These are phyloP conservation scores for Ceratocystiopsis minuta DNA, from an alignment of 2,329 filamentous ascomycete genomes.

Conservation along the genomic window DNA sequence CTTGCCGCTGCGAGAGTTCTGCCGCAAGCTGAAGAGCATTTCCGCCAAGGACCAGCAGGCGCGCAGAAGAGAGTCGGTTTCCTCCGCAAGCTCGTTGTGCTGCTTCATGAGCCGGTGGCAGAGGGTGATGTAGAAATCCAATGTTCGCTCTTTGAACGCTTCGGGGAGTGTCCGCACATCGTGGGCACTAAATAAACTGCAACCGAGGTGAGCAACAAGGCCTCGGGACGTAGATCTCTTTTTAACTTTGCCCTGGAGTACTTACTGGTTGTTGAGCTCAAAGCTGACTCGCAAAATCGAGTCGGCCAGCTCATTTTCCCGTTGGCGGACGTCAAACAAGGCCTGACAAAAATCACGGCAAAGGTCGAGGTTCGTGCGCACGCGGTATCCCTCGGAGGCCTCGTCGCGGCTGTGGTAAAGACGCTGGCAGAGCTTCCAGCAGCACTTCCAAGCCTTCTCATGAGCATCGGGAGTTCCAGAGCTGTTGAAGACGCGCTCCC, in stretches of 20 bases:
- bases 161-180: conserved; percentile 63
- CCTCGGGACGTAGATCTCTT: too few relatives aligned
- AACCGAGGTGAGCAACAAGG: neutral
- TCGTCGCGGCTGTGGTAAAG: conserved; percentile 70
- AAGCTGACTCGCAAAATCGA: conserved; percentile 84
- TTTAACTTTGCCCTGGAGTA: too few relatives aligned
- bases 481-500: conserved; percentile 59
- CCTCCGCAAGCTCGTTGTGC: conserved; percentile 55
- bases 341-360: conserved; percentile 87
- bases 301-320: conserved; percentile 62
- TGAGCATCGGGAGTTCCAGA: conserved; percentile 59
- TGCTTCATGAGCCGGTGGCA: conserved; percentile 97
- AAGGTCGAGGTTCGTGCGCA: conserved; percentile 62
- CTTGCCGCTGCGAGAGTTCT: conserved; percentile 58
- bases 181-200: conserved; percentile 70
- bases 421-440: conserved; percentile 82
- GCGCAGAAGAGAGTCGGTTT: conserved; percentile 67
- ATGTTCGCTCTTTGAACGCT: conserved; percentile 69
- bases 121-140: conserved; percentile 87
- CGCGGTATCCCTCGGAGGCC: conserved; percentile 44
- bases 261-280: conserved; percentile 76
- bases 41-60: conserved; percentile 85
- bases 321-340: conserved; percentile 68
- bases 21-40: conserved; percentile 80
- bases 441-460: conserved; percentile 81